Evolutionary conservation across 179 eudicot genomes (phyloP), one percentile per base, ranked within the genome.

Genomic region (Actinidia chinensis): DNA sequence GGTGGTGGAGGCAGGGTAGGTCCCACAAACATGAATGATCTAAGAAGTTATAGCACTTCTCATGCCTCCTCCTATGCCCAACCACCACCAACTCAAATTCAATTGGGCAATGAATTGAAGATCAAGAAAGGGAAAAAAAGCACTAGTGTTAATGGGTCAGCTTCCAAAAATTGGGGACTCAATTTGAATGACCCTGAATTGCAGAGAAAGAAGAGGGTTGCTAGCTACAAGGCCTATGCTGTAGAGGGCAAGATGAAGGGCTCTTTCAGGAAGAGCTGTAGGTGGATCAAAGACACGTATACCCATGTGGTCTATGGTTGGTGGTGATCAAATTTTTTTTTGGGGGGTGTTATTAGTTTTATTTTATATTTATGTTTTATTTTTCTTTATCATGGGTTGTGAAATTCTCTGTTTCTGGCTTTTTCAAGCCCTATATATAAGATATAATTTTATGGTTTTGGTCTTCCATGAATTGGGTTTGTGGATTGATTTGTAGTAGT

Each of bases 191-290:
- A 90, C 77, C 88, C 93, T 43, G 93, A 90, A 74, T 23, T 87
- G 25, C 91, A 90, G 82, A 90, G 93, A 79, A 88, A 85, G 80
- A 90, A 87, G 70, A 88, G 93, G 73, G 89, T 90, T 60, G 93
- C 91, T 69, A 68, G 87, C 74, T 90, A 90, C 52, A 90, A 90
- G 68, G 90, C 86, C 17, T 90, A 88, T 84, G 79, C 78, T 20
- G 88, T 87, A 81, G 90, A 90, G 74, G 93, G 90, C 1, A 88
- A 90, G 69, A 84, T 90, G 89, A 90, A 90, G 77, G 89, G 89
- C 0, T 86, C 93, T 52, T 61, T 90, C 36, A 88, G 85, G 50
- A 90, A 88, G 84, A 88, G 91, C 76, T 88, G 85, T 75, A 85
- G 83, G 55, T 90, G 91, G 91, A 77, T 90, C 78, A 90, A 88